Base-by-base conservation (phyloP, 1,284 basidiomycete species). In the Irpex sp. region DNA sequence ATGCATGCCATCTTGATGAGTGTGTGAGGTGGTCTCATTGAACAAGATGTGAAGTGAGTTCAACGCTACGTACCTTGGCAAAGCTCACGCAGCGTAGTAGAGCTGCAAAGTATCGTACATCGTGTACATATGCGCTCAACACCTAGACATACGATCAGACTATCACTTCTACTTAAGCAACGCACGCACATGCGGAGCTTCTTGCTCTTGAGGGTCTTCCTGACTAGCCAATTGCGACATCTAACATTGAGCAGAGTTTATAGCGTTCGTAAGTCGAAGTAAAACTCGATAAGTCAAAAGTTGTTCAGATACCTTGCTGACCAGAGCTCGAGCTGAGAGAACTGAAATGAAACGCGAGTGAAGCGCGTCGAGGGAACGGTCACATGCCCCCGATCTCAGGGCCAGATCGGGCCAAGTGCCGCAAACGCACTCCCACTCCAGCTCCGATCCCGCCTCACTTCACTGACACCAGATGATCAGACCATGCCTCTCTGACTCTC, bases 71-170 rank as follows among this genome's bases (percentile, higher is more conserved):
- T 74, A 93, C 93, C 71, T 90, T 89, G 49, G 81, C 80, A 71
- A 95, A 89, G 69, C 85, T 89, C 55, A 95, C 86, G 33, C 93
- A 92, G 66, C 91, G 85, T 26, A 95, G 78, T 17, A 95, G 78
- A 17, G 87, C 78, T 11, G 87, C 80, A 64, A 95, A 86, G 69
- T 89, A 87, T 61, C 92, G 83, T 51, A 95, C 85, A 74, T 95
- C 93, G 68, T 87, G 83, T 0, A 90, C 84, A 57, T 90, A 90
- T 1, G 91, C 90, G 57, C 83, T 83, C 33, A 94, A 79, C n/a
- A 94, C 83, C 90, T 93, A 70, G 4, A 43, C 1, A 3, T 4
- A 8, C 21, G 13, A 5, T 58, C 3, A 8, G n/a, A 19, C 1
- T 46, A 13, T 11, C 9, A 3, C n/a, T 57, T 3, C 35, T 36